Evolutionary conservation across 257 asterid species (phyloP), one percentile per base, ranked within the genome.

Genomic region (Gentiana straminea): DNA sequence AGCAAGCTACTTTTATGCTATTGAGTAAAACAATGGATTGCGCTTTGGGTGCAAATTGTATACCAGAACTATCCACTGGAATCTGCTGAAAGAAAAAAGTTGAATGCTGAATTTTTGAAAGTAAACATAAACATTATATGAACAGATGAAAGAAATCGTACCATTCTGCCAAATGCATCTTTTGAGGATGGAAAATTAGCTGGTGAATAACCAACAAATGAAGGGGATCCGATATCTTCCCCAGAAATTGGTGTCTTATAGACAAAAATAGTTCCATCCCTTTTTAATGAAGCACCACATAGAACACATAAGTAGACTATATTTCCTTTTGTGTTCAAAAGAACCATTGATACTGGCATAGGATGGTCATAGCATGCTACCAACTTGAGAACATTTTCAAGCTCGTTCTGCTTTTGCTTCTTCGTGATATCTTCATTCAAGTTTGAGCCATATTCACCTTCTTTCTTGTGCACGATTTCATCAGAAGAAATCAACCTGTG

Each of bases 11-110:
- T 77, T 49, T 85, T 51, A 85, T 72, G 75, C 72, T 75, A 81
- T 81, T 83, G 52, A 76, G 69, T 65, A 91, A 63, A 67, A 88
- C 84, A 63, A 92, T 84, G 43, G 72, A 81, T 39, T 74, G 75
- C 35, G 81, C 87, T 73, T 79, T 79, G 44, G 98, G 95, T 51
- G 84, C 72, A 66, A 92, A 77, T 75, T 92, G 98, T 52, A 88
- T 58, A 63, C 71, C 58, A 53, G 87, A 79, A 62, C 76, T 74
- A 46, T 72, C 83, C 63, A 62, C 63, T 52, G 77, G 67, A 65
- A 70, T 78, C 98, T 92, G 81, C 73, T 61, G 47, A 75, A 61
- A 44, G 37, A 61, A 64, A 12, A 24, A 59, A 24, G 56, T 67
- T 38, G 71, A 51, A 49, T 63, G 33, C 49, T 51, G 68, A 54